phyloP scores from a whole-genome alignment of 2,329 filamentous ascomycete species.

The Blastomyces parvus region DNA sequence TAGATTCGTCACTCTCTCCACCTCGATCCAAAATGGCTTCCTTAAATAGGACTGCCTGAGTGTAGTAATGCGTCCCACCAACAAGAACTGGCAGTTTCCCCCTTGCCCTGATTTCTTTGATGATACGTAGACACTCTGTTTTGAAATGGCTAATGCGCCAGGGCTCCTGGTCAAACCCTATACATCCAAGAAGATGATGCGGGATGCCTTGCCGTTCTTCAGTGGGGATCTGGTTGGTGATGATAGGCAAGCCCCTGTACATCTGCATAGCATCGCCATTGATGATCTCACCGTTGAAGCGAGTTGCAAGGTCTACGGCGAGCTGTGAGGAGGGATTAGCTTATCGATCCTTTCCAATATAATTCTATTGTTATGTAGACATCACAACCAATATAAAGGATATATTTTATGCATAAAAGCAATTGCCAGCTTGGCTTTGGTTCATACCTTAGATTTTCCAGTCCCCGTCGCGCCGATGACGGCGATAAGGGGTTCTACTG shows the following conservation, averaged over 20 bases:
- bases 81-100: constrained; percentile 83
- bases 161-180: constrained; percentile 64
- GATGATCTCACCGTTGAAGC: constrained; percentile 85
- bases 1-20: constrained; percentile 19
- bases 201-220: constrained; percentile 69
- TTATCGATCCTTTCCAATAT: background rate
- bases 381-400: too few relatives aligned
- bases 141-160: constrained; percentile 79
- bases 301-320: constrained; percentile 74
- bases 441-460: constrained; percentile 74
- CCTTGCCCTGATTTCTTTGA: constrained; percentile 66
- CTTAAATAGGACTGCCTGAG: constrained; percentile 76
- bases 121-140: constrained; percentile 55
- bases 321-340: constrained; percentile 47
- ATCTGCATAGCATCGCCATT: constrained; percentile 98
- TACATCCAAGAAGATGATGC: constrained; percentile 77
- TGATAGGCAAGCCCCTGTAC: constrained; percentile 81
- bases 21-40: constrained; percentile 50
- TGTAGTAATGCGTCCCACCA: constrained; percentile 92
- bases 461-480: constrained; percentile 87
- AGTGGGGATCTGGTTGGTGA: constrained; percentile 81
- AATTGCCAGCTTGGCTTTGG: background rate
- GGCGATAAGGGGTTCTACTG: constrained; percentile 57
- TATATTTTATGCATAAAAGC: background rate
- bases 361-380: background rate